Base-by-base conservation (phyloP, 805 yeast species). In the Hermanozyma aechmeae region DNA sequence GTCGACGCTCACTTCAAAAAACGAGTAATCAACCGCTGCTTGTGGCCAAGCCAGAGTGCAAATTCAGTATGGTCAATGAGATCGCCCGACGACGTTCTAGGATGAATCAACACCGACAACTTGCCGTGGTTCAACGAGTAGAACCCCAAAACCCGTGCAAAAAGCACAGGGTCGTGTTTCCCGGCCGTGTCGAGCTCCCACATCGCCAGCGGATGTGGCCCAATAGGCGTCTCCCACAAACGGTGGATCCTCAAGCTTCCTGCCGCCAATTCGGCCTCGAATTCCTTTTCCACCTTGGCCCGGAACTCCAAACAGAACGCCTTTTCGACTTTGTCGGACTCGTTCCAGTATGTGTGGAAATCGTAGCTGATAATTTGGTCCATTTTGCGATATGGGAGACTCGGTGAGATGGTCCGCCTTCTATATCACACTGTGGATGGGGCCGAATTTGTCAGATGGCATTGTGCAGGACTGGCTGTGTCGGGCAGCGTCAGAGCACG, bases 201-300 rank as follows among this genome's bases (percentile, higher is more conserved):
- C 79, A 73, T 73, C 22, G 58, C 64, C 17, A 65, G 50, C 0
- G 78, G 75, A 38, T 73, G 79, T 2, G 80, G 79, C 0, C 80
- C 80, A 16, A 73, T 43, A 15, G 73, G 67, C 24, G 50, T 47
- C 22, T 64, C 65, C 61, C 68, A 67, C 17, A 67, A 50, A 33
- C 59, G 59, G 47, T 60, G 57, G 4, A 70, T 57, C 31, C 71
- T 41, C 8, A 68, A 51, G 14, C 51, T 46, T 2, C 71, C 72
- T 2, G 46, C 35, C 16, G 45, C 61, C 16, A 66, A 48, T 29
- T 70, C 73, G 11, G 44, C 27, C 5, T 62, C 57, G 37, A 72
- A 67, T 27, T 64, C 68, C 28, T 45, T 29, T 17, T 49, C 43
- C 3, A 73, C 56, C 30, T 56, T 48, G 16, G 57, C 61, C 31